Evolutionary conservation across 805 yeast genomes (phyloP), one percentile per base, ranked within the genome.

Genomic region (Komagataella mondaviorum): DNA sequence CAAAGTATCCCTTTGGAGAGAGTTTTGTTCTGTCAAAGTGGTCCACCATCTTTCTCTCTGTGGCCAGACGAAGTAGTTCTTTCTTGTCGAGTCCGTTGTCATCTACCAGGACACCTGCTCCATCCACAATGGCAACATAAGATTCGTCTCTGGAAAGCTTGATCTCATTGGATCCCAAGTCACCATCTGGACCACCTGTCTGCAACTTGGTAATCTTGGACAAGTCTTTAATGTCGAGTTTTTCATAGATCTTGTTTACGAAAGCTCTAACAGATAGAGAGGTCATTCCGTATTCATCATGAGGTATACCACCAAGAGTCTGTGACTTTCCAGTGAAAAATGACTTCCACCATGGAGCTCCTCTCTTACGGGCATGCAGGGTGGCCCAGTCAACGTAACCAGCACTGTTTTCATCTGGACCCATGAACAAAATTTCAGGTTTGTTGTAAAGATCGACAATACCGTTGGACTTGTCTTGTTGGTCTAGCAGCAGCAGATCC

Each of bases 131-230:
- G 51, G 88, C 96, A 57, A 89, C 84, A 63, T 93, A 93, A 48
- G 71, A 75, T 71, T 91, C 99, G 54, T 81, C 78, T 50, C 83
- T 74, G 1, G 97, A 88, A 54, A 91, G 76, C 58, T 88, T 73
- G 60, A 91, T 93, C 71, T 91, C 99, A 66, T 91, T 93, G 23
- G 96, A 86, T 30, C 99, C 99, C 58, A 91, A 75, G 69, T 91
- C 99, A 63, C 99, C 99, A 68, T 93, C 97, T 56, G 98, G 98
- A 48, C 99, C 99, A 70, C 98, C 99, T 51, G 97, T 93, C 72
- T 91, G 99, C 62, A 93, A 73, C 70, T 93, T 91, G 60, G 75
- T 76, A 54, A 91, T 76, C 45, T 70, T 67, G 23, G 73, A 63
- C 57, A 76, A 69, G 56, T 83, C 78, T 44, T 71, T 66, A 54